Evolutionary conservation across 2,329 filamentous ascomycete species (phyloP).

Genomic region (Laburnicola sp.): DNA sequence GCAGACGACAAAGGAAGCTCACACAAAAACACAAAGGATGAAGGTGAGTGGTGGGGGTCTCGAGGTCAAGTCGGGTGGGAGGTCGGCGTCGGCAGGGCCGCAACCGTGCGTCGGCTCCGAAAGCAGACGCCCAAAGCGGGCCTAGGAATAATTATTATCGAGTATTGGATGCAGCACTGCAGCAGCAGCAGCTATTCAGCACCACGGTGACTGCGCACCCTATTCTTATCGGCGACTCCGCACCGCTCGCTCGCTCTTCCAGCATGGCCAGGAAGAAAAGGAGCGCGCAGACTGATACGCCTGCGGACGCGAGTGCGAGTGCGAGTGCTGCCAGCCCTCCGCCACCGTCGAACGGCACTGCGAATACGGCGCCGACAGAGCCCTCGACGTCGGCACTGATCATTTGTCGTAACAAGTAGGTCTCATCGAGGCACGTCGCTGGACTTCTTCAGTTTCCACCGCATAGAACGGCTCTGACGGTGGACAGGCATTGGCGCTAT

Average conservation of each 20-base stretch:
- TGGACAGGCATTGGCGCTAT: constrained; percentile 75
- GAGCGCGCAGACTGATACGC: constrained; percentile 27
- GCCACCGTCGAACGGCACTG: constrained; percentile 21
- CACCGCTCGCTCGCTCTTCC: neutral
- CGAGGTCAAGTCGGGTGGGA: too few species aligned
- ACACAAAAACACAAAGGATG: too few species aligned
- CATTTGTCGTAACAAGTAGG: constrained; percentile 51
- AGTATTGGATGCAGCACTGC: too few species aligned
- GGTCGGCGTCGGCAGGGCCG: too few species aligned
- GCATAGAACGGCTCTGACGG: constrained; percentile 16
- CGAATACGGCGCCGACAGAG: constrained; percentile 22
- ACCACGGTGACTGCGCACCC: too few species aligned
- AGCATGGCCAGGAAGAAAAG: constrained; percentile 44
- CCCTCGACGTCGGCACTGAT: constrained; percentile 43
- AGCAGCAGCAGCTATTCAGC: too few species aligned
- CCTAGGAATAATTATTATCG: too few species aligned
- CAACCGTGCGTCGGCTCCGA: too few species aligned
- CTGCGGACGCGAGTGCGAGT: constrained; percentile 7
- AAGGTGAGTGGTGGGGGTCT: too few species aligned
- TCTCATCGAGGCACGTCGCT: constrained; percentile 33
- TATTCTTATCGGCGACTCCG: neutral
- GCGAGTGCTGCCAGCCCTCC: constrained; percentile 16
- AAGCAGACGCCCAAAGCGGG: too few species aligned
- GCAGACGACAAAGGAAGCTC: too few species aligned
- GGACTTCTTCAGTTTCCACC: constrained; percentile 6